Evolutionary conservation across 2,329 filamentous ascomycete genomes (phyloP).

Genomic region (Huntiella savannae): DNA sequence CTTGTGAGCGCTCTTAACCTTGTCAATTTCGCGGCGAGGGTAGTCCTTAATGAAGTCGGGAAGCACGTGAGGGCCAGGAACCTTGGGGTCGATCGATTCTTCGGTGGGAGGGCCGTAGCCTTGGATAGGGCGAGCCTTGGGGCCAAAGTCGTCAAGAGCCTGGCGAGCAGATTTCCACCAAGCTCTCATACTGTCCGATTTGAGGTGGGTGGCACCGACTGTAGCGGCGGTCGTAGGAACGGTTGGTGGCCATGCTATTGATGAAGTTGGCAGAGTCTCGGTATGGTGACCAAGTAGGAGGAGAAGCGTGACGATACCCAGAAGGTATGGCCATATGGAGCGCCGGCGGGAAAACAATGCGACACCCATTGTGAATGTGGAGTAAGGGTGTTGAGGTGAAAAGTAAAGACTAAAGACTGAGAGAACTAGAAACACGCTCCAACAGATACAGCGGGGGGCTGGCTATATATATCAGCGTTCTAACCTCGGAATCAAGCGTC

Average conservation of each 20-base stretch:
- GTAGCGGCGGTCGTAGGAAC: not conserved
- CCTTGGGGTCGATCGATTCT: conserved; percentile 4
- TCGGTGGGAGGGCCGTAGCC: conserved; percentile 7
- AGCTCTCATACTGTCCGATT: conserved; percentile 3
- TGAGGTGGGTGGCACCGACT: conserved; percentile 4
- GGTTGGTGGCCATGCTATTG: conserved; percentile 1
- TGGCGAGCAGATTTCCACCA: conserved; percentile 3
- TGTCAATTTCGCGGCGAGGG: conserved; percentile 1
- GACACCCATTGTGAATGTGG: not conserved
- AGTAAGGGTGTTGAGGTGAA: not conserved
- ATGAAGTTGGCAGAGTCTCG: conserved; percentile 1
- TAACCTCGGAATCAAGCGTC: not conserved
- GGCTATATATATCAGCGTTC: not conserved
- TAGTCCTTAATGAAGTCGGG: conserved; percentile 5
- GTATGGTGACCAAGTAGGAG: conserved; percentile 6
- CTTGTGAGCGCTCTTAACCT: conserved; percentile 5
- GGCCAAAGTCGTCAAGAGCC: conserved; percentile 3
- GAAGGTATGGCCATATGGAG: conserved; percentile 7
- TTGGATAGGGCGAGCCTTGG: not conserved
- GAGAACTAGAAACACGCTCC: not conserved
- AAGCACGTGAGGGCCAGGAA: conserved; percentile 1
- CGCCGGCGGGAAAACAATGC: conserved; percentile 9
- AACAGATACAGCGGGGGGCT: not conserved
- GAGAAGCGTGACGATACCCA: not conserved
- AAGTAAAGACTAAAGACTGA: not conserved